Conservation (phyloP, 169 alveolate genomes). For the Plasmodium fragile region DNA sequence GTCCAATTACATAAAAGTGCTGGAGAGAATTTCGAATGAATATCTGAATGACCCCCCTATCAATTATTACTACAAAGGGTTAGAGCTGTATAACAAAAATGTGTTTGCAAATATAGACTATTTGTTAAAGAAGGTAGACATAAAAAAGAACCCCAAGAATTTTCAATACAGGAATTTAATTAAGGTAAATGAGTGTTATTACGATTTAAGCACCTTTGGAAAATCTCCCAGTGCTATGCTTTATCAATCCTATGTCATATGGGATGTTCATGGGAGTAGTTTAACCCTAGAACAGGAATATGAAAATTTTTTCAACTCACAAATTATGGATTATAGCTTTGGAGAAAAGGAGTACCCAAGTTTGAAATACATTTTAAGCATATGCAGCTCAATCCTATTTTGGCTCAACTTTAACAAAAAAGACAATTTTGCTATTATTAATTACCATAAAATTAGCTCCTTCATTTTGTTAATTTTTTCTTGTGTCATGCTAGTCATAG, state of each 20-base stretch:
- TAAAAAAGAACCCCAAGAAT: slow-evolving; percentile 38
- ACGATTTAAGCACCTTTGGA: slow-evolving; percentile 82
- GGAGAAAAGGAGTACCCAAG: slow-evolving; percentile 83
- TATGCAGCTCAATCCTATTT: slow-evolving; percentile 79
- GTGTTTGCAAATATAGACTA: slow-evolving; percentile 78
- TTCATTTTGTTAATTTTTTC: slow-evolving; percentile 67
- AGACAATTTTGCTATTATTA: slow-evolving; percentile 81
- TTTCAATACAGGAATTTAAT: slow-evolving; percentile 32
- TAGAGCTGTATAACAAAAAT: slow-evolving; percentile 66
- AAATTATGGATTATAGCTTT: slow-evolving; percentile 80
- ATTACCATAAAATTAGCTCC: slow-evolving; percentile 79
- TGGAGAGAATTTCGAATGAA: slow-evolving; percentile 80
- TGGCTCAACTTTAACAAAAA: slow-evolving; percentile 84
- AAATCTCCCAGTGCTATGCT: slow-evolving; percentile 73
- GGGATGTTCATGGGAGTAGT: slow-evolving; percentile 79
- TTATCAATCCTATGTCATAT: slow-evolving; percentile 84
- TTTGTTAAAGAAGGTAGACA: slow-evolving; percentile 72
- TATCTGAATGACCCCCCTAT: slow-evolving; percentile 74
- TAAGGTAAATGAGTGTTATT: slow-evolving; percentile 78
- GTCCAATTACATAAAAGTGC: slow-evolving; percentile 78
- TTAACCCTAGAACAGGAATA: slow-evolving; percentile 78
- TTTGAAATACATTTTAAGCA: slow-evolving; percentile 79
- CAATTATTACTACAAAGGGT: slow-evolving; percentile 71
- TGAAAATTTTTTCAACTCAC: slow-evolving; percentile 80
- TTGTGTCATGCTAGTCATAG: slow-evolving; percentile 67